Base-by-base conservation (phyloP, 306 rosid species). In the Rubus idaeus region DNA sequence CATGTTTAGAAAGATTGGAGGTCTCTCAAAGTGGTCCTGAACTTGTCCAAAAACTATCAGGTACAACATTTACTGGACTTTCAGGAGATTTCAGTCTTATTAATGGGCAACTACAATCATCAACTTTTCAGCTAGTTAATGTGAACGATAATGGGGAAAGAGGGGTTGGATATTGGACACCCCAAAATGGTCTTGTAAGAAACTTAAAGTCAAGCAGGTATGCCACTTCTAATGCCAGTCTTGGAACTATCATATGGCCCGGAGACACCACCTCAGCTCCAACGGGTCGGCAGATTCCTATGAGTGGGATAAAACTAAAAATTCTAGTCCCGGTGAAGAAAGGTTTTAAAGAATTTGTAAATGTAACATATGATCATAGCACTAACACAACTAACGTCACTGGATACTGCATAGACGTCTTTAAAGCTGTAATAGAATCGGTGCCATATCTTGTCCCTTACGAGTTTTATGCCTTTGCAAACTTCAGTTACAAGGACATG, bases 321-420 rank as follows among this genome's bases (percentile, higher is more conserved):
- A 42, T 86, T 12, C 80, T 85, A 14, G 86, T 91, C 17, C 90
- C 90, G 0, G 73, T 66, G 16, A 86, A 26, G 74, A 0, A 3
- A 0, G 69, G 85, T 7, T 85, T 66, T 18, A 8, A 47, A 7
- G 85, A 75, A 39, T 84, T 90, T 67, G 86, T 88, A 26, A 49
- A 21, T 14, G 7, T 83, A 10, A 46, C 9, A 1, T 0, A 8
- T 45, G 73, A 83, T 40, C 14, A 46, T 17, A 23, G 18, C 47
- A 81, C 77, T 6, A 78, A 80, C 18, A 56, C 42, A 26, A 57
- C 76, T 1, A 9, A 17, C 8, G 80, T 70, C 20, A 77, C 68
- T 6, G 96, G 96, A 8, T 92, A 75, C 46, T 81, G 89, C 77
- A 86, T 85, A 6, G 96, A 83, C 0, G 81, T 92, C 26, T 90